Percentiles rank a stretch among this genome's conserved stretches.
Conservation (phyloP, 345 rosid species). For the Jatropha curcas region DNA sequence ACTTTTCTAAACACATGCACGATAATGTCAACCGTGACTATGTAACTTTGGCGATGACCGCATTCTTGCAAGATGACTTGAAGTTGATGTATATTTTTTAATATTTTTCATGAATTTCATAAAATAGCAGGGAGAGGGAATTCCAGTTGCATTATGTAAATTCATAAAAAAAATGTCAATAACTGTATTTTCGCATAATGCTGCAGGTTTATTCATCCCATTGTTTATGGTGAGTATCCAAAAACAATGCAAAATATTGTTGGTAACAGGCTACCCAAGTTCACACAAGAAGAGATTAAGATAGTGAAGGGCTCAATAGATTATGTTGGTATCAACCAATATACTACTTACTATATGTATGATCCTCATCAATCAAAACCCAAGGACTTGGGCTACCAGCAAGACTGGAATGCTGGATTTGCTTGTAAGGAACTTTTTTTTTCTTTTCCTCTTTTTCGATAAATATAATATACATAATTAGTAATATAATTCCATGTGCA, state of each 20-base stretch:
- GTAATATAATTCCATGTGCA: neutral
- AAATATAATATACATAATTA: too few relatives aligned
- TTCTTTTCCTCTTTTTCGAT: too few relatives aligned
- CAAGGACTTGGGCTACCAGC: conserved; percentile 69
- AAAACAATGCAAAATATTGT: conserved; percentile 79
- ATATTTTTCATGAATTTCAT: too few relatives aligned
- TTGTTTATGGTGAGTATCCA: conserved; percentile 91
- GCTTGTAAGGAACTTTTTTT: conserved; percentile 52
- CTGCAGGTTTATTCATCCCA: conserved; percentile 85
- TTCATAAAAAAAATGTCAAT: neutral
- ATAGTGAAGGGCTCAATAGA: conserved; percentile 93
- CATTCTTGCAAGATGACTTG: neutral
- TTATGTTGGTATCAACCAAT: conserved; percentile 89
- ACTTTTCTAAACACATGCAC: too few relatives aligned
- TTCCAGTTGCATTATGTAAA: neutral
- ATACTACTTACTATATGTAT: conserved; percentile 72
- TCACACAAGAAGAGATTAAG: conserved; percentile 67
- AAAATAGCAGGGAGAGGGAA: neutral
- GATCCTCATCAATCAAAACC: conserved; percentile 52
- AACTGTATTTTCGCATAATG: neutral
- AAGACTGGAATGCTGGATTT: conserved; percentile 84
- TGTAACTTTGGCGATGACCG: too few relatives aligned
- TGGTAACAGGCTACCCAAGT: conserved; percentile 77
- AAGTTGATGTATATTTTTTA: neutral
- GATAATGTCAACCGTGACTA: too few relatives aligned